A percentile compares a stretch with the other conserved stretches of the same genome.
Evolutionary conservation across 495 filamentous ascomycete species (phyloP).

Genomic region (Bryoglossum gracile): DNA sequence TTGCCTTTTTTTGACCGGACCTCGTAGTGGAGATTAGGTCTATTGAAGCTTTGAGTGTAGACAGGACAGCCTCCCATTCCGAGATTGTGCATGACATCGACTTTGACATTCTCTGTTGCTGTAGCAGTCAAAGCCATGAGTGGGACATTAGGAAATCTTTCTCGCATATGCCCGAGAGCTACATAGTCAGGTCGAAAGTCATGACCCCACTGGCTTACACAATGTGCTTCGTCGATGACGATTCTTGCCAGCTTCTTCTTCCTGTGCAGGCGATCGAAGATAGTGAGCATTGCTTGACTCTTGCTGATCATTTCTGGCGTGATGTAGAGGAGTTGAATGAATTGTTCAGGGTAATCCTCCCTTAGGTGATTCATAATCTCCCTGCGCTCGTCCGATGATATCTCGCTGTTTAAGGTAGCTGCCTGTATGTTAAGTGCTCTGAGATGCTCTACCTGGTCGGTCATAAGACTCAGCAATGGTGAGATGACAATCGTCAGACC

Average conservation of each 20-base stretch:
- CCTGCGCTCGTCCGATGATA: conserved; percentile 42
- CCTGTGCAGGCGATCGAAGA: conserved; percentile 54
- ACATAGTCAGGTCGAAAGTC: conserved; percentile 98
- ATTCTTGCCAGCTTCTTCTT: conserved; percentile 72
- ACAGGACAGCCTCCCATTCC: conserved; percentile 66
- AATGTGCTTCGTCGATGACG: conserved; percentile 97
- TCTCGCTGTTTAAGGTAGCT: conserved; percentile 70
- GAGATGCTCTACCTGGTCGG: conserved; percentile 85
- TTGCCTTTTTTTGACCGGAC: conserved; percentile 50
- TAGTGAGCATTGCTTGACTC: conserved; percentile 53
- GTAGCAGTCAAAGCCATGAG: conserved; percentile 94
- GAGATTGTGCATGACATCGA: conserved; percentile 84
- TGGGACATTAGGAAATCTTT: conserved; percentile 66
- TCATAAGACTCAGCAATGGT: conserved; percentile 92
- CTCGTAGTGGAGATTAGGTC: conserved; percentile 84
- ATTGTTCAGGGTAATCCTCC: conserved; percentile 54
- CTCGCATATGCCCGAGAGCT: conserved; percentile 62
- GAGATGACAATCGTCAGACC: conserved; percentile 92
- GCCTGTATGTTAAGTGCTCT: conserved; percentile 68
- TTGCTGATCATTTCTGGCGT: conserved; percentile 95
- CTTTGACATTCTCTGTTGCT: conserved; percentile 84
- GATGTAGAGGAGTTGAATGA: conserved; percentile 81
- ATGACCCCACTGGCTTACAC: conserved; percentile 98
- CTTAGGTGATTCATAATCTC: conserved; percentile 54
- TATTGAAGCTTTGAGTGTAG: conserved; percentile 89